Evolutionary conservation across 1,284 basidiomycete genomes (phyloP).

Genomic region (Exobasidium cylindrosporum): DNA sequence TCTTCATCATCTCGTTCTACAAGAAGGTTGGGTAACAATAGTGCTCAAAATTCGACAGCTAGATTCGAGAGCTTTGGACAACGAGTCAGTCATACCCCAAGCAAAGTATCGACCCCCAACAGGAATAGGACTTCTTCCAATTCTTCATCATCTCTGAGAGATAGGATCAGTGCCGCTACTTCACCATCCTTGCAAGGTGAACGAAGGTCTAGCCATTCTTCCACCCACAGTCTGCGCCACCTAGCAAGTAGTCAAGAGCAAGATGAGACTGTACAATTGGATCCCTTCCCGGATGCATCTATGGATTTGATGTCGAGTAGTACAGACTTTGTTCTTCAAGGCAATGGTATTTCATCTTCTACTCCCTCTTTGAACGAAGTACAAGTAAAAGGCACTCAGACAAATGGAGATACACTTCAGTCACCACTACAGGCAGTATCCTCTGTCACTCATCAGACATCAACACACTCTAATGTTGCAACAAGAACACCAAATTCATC

Average conservation of each 20-base stretch:
- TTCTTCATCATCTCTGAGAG: not conserved
- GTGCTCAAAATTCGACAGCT: not conserved
- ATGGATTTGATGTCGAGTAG: not conserved
- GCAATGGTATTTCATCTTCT: not conserved
- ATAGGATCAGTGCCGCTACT: not conserved
- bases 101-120: not conserved
- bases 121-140: not conserved
- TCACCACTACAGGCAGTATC: not conserved
- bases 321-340: not conserved
- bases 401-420: too few species aligned
- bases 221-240: not conserved
- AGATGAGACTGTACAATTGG: conserved; percentile 39
- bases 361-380: too few species aligned
- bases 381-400: too few species aligned
- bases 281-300: conserved; percentile 23
- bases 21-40: not conserved
- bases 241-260: conserved; percentile 3
- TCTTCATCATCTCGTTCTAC: not conserved
- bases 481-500: not conserved
- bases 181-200: not conserved
- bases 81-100: not conserved
- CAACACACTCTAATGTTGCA: not conserved
- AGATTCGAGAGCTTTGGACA: not conserved
- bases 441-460: too few species aligned
- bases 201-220: not conserved